A percentile compares a stretch with the other conserved stretches of the same genome.
Evolutionary conservation across 352 stramenopile species (phyloP).

Genomic region (Detonula confervacea): DNA sequence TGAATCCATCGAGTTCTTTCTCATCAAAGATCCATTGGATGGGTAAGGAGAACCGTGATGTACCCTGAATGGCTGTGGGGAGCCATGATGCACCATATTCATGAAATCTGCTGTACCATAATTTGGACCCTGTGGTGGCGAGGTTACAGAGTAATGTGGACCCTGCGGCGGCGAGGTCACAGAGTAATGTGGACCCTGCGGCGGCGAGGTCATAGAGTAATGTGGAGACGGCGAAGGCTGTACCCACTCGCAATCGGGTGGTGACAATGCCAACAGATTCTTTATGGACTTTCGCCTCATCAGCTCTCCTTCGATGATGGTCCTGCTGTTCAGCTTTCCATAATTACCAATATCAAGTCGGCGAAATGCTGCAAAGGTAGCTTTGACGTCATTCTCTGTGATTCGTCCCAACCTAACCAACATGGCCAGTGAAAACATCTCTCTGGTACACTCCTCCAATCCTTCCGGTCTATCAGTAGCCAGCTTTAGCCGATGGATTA

Average conservation of each 20-base stretch:
- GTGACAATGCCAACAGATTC: slow-evolving; percentile 42
- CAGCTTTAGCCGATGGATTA: slow-evolving; percentile 80
- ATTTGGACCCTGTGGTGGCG: no score
- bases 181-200: not conserved
- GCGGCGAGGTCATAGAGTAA: not conserved
- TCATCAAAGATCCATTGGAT: slow-evolving; percentile 26
- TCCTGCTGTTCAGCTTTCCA: slow-evolving; percentile 78
- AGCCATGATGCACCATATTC: slow-evolving; percentile 22
- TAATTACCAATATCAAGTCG: slow-evolving; percentile 81
- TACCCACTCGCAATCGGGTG: slow-evolving; percentile 2
- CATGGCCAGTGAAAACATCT: slow-evolving; percentile 87
- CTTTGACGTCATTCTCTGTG: slow-evolving; percentile 79
- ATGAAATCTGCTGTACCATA: not conserved
- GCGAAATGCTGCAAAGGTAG: slow-evolving; percentile 82
- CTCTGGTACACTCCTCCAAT: slow-evolving; percentile 83
- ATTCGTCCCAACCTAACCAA: slow-evolving; percentile 83
- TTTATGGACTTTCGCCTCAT: slow-evolving; percentile 51
- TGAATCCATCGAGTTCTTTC: slow-evolving; percentile 24
- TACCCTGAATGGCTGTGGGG: slow-evolving; percentile 48
- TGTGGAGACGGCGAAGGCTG: not conserved
- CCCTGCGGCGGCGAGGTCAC: no score
- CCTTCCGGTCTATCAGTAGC: slow-evolving; percentile 66
- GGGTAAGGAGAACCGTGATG: slow-evolving; percentile 1
- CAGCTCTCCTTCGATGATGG: slow-evolving; percentile 80
- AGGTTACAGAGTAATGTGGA: no score